phyloP scores from a whole-genome alignment of 345 rosid species.

The Hibiscus mutabilis region DNA sequence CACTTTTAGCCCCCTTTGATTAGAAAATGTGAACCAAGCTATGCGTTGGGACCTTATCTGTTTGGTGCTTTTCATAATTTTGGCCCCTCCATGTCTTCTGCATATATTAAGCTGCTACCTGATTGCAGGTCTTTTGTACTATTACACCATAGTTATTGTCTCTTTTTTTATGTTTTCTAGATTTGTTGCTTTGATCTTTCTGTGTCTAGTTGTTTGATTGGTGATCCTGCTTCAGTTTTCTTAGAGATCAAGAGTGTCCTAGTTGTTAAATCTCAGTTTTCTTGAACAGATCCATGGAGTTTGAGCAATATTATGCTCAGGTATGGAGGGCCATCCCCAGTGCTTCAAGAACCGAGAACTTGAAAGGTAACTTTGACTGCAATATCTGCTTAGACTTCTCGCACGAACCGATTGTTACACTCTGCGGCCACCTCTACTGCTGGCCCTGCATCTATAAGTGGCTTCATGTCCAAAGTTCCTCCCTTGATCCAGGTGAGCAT shows the following conservation, averaged over 20 bases:
- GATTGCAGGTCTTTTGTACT: not conserved
- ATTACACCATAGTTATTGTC: not conserved
- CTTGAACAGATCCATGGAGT: slow-evolving; percentile 30
- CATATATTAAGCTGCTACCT: not conserved
- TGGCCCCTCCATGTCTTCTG: not conserved
- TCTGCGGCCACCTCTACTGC: slow-evolving; percentile 94
- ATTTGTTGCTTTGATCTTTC: not conserved
- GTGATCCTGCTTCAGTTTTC: not conserved
- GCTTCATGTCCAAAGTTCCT: slow-evolving; percentile 63
- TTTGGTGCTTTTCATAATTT: slow-evolving; percentile 2
- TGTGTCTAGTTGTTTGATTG: not conserved
- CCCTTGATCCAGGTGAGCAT: slow-evolving; percentile 47
- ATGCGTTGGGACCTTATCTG: not conserved
- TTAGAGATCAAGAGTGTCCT: not conserved
- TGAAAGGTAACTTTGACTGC: slow-evolving; percentile 73
- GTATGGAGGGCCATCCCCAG: slow-evolving; percentile 38
- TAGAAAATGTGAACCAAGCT: not conserved
- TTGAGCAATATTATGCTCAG: slow-evolving; percentile 35
- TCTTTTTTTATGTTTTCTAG: not conserved
- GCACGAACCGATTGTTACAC: slow-evolving; percentile 81
- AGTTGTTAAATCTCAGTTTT: not conserved
- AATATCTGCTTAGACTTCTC: slow-evolving; percentile 81
- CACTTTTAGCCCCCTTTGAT: not conserved
- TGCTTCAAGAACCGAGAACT: slow-evolving; percentile 24
- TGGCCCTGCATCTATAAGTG: slow-evolving; percentile 98